phyloP scores from a whole-genome alignment of 2,329 filamentous ascomycete species.

The Calonectria pseudoturangicola region DNA sequence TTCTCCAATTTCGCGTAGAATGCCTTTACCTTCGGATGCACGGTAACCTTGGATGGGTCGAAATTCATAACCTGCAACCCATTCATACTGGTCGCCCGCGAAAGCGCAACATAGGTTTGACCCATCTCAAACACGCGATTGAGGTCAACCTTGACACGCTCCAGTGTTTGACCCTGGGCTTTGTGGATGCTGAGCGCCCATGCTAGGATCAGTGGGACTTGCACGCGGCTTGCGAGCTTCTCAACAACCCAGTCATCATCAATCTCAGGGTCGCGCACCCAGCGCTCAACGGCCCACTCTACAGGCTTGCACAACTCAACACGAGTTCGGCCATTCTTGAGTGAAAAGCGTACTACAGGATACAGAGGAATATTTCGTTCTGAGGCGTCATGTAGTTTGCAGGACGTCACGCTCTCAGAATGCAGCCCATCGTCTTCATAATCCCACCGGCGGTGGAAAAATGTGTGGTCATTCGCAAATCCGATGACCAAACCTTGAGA shows the following conservation, averaged over 20 bases:
- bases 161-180: conserved; percentile 1
- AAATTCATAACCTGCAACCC: conserved; percentile 1
- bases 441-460: conserved; percentile 62
- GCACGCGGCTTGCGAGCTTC: neutral
- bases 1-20: neutral
- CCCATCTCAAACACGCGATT: conserved; percentile 4
- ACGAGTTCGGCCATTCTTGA: conserved; percentile 80
- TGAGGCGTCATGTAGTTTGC: conserved; percentile 72
- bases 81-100: neutral
- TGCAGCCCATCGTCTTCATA: conserved; percentile 62
- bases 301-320: conserved; percentile 87
- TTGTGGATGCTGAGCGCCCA: conserved; percentile 17
- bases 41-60: neutral
- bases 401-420: conserved; percentile 69
- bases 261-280: neutral
- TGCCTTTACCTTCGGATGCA: neutral
- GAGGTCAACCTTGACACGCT: neutral
- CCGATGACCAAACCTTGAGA: conserved; percentile 87
- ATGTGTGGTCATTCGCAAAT: conserved; percentile 62
- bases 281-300: conserved; percentile 91
- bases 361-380: conserved; percentile 72
- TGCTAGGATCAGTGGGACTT: neutral
- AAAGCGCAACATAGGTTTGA: neutral
- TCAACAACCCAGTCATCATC: neutral
- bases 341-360: conserved; percentile 89